Conservation (phyloP, 257 asterid genomes). For the Lycium barbarum region DNA sequence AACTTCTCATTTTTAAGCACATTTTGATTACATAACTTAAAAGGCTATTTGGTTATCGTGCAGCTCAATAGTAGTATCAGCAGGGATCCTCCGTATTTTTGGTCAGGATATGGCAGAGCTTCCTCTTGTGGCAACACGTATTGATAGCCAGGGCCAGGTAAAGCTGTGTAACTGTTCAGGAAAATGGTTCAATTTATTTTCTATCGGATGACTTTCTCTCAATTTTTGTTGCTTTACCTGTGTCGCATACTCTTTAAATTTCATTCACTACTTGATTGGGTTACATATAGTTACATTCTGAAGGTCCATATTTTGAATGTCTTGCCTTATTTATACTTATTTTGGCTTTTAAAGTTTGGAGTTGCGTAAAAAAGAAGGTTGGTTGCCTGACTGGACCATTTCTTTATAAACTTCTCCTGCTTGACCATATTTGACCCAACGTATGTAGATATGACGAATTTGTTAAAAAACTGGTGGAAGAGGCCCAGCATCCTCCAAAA, state of each 20-base stretch:
- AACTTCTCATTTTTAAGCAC: background rate
- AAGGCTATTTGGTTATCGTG: constrained; percentile 38
- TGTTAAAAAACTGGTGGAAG: background rate
- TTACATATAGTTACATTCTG: background rate
- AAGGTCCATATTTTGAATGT: background rate
- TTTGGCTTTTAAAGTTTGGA: background rate
- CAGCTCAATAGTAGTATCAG: constrained; percentile 93
- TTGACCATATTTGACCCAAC: background rate
- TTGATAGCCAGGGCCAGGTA: constrained; percentile 82
- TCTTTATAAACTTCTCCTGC: background rate
- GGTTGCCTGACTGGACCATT: background rate
- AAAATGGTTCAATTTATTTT: background rate
- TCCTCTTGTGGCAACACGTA: constrained; percentile 91
- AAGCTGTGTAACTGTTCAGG: constrained; percentile 27
- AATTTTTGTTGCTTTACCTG: background rate
- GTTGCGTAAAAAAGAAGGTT: background rate
- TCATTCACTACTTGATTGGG: background rate
- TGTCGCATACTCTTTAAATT: background rate
- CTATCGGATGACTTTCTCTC: background rate
- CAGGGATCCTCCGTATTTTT: constrained; percentile 86
- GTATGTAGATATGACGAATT: background rate
- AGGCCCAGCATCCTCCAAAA: background rate
- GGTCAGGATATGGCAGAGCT: constrained; percentile 94
- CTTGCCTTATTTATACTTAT: background rate
- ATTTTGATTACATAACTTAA: constrained; percentile 27